phyloP scores from a whole-genome alignment of 495 filamentous ascomycete genomes.

The Annulohypoxylon maeteangense region DNA sequence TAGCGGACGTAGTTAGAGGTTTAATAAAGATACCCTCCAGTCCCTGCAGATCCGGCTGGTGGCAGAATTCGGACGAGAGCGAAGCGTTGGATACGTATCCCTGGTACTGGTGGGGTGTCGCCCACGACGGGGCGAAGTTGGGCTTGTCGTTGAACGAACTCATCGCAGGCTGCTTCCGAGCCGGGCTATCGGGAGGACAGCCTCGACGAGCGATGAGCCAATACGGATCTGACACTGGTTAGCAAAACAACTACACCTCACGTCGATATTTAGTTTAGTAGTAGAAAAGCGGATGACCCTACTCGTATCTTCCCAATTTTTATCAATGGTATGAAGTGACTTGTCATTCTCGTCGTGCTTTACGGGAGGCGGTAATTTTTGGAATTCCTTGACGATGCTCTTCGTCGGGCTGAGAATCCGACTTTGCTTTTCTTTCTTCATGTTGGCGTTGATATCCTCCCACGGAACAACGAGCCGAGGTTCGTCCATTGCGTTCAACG shows the following conservation, averaged over 20 bases:
- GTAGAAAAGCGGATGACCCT: slow-evolving; percentile 32
- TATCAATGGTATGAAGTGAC: slow-evolving; percentile 41
- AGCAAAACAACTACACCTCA: slow-evolving; percentile 31
- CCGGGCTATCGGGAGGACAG: slow-evolving; percentile 68
- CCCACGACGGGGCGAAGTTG: slow-evolving; percentile 52
- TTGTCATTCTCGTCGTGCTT: slow-evolving; percentile 45
- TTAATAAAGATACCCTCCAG: slow-evolving; percentile 76
- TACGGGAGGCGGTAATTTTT: slow-evolving; percentile 45
- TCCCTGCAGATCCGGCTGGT: slow-evolving; percentile 62
- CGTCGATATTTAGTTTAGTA: slow-evolving; percentile 10
- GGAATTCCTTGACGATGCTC: slow-evolving; percentile 49
- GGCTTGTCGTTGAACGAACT: slow-evolving; percentile 55
- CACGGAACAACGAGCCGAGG: slow-evolving; percentile 73
- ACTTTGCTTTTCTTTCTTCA: slow-evolving; percentile 64
- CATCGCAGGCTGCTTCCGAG: slow-evolving; percentile 59
- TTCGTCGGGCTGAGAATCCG: slow-evolving; percentile 52
- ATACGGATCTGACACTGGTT: slow-evolving; percentile 59
- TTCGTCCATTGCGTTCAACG: slow-evolving; percentile 76
- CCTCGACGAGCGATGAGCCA: slow-evolving; percentile 70
- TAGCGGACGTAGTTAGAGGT: slow-evolving; percentile 65
- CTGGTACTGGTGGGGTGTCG: slow-evolving; percentile 56
- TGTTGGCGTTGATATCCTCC: slow-evolving; percentile 69
- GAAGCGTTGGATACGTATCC: slow-evolving; percentile 76
- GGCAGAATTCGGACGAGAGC: slow-evolving; percentile 71
- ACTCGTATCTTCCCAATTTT: slow-evolving; percentile 59